Evolutionary conservation across 2,329 filamentous ascomycete genomes (phyloP), one percentile per base, ranked within the genome.

Genomic region (Aspergillus chevalieri): DNA sequence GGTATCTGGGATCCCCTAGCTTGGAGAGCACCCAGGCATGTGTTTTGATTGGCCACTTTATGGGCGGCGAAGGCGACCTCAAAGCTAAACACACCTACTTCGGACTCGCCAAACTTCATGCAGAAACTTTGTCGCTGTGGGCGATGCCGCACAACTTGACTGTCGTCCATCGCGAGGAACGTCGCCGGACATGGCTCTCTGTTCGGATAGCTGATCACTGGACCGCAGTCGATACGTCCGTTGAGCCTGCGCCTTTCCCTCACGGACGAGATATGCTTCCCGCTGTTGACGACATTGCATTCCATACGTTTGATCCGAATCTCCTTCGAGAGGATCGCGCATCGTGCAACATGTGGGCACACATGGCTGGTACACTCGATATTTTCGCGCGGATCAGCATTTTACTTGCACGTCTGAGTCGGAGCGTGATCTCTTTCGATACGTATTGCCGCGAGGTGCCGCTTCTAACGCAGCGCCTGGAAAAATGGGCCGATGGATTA

Each of bases 21-120:
- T 19, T 59, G 36, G 56, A 58, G 46, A 55, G 53, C 3, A 41
- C 55, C 6, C 57, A 60, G 39, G 57, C 38, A 1, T 51, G 55
- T 19, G 34, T 59, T 8, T 38, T 59, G 22, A 47, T 59, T 2
- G 56, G 54, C 1, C 53, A 58, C 39, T 59, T 47, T 33, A 54
- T 55, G 3, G 54, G 53, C 4, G 58, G 58, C 4, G 57, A 61
- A 43, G 56, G 52, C 2, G 51, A 55, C 9, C 21, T 47, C 1
- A 53, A 57, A 33, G 51, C 52, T 3, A 61, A 57, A 28, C 56
- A 61, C 22, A 46, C 55, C 4, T 59, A 59, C n/a, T 46, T 53
- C 19, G 56, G 56, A 14, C 46, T 59, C 4, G 58, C 58, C 33
- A 52, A 53, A 14, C 22, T 56, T n/a, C 58, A 60, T 24, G 54